Conservation (phyloP, 441 rosid genomes). For the Erysimum cheiri region DNA sequence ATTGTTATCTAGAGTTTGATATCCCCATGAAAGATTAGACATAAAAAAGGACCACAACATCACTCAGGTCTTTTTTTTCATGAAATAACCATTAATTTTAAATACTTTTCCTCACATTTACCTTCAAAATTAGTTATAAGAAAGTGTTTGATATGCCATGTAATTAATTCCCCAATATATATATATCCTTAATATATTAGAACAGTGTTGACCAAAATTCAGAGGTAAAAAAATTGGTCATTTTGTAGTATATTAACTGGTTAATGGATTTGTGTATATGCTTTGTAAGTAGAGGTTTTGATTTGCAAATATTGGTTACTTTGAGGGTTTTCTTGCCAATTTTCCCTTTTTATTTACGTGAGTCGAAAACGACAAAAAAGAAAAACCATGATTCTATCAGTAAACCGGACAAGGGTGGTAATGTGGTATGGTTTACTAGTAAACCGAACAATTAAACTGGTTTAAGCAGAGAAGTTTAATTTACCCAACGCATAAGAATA, state of each 20-base stretch:
- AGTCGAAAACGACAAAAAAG: not conserved
- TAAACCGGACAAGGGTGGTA: constrained; percentile 20
- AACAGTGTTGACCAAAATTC: not conserved
- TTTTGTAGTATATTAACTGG: too few relatives aligned
- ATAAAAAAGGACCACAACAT: not conserved
- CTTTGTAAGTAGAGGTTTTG: not conserved
- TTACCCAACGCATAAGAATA: not conserved
- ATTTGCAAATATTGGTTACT: not conserved
- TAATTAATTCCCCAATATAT: not conserved
- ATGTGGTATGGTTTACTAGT: constrained; percentile 29
- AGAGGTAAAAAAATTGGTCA: too few relatives aligned
- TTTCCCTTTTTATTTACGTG: not conserved
- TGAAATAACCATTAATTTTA: not conserved
- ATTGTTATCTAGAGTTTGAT: not conserved
- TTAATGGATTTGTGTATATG: not conserved
- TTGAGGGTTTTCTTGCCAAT: not conserved
- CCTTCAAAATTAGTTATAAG: too few relatives aligned
- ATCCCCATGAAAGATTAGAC: not conserved
- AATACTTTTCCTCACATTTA: too few relatives aligned
- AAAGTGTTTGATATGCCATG: not conserved
- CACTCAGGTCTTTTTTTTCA: not conserved
- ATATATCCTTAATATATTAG: not conserved
- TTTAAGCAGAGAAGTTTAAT: not conserved
- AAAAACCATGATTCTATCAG: not conserved
- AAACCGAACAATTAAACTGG: constrained; percentile 32